Evolutionary conservation across 164 flowering plant genomes (phyloP).

Genomic region (Tinospora cordifolia): DNA sequence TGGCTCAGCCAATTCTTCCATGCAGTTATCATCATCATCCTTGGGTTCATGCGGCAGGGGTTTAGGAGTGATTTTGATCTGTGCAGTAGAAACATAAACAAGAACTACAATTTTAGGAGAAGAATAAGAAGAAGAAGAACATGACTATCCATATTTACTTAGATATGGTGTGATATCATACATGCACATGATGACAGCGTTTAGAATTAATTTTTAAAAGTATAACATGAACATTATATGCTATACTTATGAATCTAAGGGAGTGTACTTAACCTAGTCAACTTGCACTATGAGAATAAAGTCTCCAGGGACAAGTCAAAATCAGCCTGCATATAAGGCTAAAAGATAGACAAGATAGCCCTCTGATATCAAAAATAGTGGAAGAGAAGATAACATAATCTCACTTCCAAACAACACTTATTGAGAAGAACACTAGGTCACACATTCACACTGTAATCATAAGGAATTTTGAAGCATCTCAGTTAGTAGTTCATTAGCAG

Average conservation of each 20-base stretch:
- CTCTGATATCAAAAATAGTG: not conserved
- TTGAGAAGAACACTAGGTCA: not conserved
- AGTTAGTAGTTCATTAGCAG: constrained; percentile 1
- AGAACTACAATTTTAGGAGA: not conserved
- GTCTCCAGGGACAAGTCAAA: not conserved
- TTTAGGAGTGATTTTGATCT: constrained; percentile 79
- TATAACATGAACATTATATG: no score
- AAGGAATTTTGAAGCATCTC: no score
- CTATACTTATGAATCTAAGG: no score
- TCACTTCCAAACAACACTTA: not conserved
- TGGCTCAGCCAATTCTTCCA: constrained; percentile 29
- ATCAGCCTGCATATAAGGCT: not conserved
- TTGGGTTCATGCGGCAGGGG: constrained; percentile 31
- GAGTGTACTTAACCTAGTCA: not conserved
- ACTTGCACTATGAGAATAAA: not conserved
- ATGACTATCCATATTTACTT: not conserved
- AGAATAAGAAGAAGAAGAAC: no score
- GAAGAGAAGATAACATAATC: not conserved
- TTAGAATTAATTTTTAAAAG: no score
- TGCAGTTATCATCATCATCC: constrained; percentile 27
- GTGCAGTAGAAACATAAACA: constrained; percentile 26
- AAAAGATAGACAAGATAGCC: not conserved
- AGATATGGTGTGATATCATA: no score
- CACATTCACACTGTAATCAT: no score
- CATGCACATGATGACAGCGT: no score